These are phyloP conservation scores for Pseudogymnoascus sp. DNA, from an alignment of 2,329 filamentous ascomycete species.

Conservation along the genomic window DNA sequence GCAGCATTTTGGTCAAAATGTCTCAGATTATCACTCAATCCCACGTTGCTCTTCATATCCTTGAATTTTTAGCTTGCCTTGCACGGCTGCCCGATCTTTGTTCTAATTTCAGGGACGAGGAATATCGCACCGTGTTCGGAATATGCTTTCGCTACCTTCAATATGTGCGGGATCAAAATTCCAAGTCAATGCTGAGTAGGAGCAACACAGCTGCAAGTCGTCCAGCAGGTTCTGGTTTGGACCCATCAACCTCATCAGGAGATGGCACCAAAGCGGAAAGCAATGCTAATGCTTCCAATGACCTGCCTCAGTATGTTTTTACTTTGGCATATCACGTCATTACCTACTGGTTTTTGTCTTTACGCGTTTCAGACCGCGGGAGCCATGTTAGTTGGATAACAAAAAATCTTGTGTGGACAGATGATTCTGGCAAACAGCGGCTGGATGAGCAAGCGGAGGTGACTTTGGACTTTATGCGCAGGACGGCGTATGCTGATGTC, in stretches of 20 bases:
- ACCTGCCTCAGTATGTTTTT: constrained; percentile 87
- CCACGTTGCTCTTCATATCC: constrained; percentile 83
- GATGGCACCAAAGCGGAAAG: constrained; percentile 35
- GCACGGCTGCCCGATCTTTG: constrained; percentile 78
- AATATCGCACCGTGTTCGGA: constrained; percentile 88
- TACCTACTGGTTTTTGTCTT: constrained; percentile 89
- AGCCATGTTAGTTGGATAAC: constrained; percentile 86
- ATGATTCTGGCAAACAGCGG: constrained; percentile 62
- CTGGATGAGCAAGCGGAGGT: constrained; percentile 90
- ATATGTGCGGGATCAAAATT: constrained; percentile 61
- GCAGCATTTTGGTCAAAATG: constrained; percentile 85
- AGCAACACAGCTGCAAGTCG: constrained; percentile 31
- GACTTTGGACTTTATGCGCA: constrained; percentile 89
- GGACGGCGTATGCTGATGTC: constrained; percentile 75
- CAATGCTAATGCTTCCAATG: constrained; percentile 48
- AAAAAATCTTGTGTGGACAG: constrained; percentile 69
- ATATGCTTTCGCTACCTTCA: constrained; percentile 93
- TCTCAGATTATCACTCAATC: constrained; percentile 91
- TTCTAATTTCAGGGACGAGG: constrained; percentile 80
- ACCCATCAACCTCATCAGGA: constrained; percentile 27
- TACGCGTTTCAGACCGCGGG: constrained; percentile 75
- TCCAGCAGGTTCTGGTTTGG: constrained; percentile 18
- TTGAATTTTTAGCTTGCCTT: constrained; percentile 88
- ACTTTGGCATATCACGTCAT: constrained; percentile 91
- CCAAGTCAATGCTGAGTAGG: constrained; percentile 29